phyloP scores from a whole-genome alignment of 768 basidiomycete species.

The Mycena indigotica region DNA sequence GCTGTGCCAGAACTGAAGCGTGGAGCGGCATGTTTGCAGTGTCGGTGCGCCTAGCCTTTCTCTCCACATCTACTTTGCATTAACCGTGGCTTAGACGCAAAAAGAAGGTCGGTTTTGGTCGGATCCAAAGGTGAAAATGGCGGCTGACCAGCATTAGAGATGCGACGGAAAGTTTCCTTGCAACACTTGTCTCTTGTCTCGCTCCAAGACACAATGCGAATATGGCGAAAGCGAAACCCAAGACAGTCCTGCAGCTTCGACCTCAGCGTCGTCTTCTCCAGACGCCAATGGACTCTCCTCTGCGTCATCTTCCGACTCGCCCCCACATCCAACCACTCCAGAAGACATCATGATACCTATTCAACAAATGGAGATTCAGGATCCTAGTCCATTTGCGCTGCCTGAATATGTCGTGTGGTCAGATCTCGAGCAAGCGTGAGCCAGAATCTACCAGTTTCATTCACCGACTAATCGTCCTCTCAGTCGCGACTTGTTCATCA shows the following conservation, averaged over 20 bases:
- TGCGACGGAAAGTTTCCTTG: conserved; percentile 15
- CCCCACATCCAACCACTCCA: too few relatives aligned
- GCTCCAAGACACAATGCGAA: conserved; percentile 10
- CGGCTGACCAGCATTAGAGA: not conserved
- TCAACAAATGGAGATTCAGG: not conserved
- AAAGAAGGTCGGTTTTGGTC: conserved; percentile 17
- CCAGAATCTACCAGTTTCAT: not conserved
- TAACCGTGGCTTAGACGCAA: conserved; percentile 2
- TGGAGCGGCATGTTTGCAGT: conserved; percentile 11
- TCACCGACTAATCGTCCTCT: not conserved
- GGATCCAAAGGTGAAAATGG: too few relatives aligned
- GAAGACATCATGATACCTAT: not conserved
- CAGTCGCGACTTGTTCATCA: not conserved
- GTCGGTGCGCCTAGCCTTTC: conserved; percentile 1
- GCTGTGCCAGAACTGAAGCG: conserved; percentile 1
- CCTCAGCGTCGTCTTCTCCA: too few relatives aligned
- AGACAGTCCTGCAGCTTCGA: too few relatives aligned
- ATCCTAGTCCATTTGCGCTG: not conserved
- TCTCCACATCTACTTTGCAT: not conserved
- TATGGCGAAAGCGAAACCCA: conserved; percentile 5
- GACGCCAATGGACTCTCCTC: not conserved
- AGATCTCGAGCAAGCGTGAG: not conserved
- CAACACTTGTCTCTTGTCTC: conserved; percentile 1
- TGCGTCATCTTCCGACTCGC: not conserved
- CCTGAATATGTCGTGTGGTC: not conserved